Evolutionary conservation across 257 asterid species (phyloP).

Genomic region (Ajuga chamaepitys): DNA sequence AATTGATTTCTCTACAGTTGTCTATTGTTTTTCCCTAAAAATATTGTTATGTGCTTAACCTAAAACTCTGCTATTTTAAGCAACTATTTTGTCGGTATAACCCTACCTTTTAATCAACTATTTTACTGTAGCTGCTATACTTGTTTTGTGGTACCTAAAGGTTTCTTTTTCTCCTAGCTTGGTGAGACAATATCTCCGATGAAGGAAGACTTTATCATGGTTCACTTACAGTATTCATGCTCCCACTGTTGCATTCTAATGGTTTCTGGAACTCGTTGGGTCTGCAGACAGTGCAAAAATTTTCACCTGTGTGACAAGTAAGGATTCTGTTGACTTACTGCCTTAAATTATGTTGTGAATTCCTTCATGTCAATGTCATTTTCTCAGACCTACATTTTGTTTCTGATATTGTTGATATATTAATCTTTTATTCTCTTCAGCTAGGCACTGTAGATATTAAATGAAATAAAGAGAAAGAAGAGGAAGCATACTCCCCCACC

Average conservation of each 20-base stretch:
- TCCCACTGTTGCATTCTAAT: conserved; percentile 83
- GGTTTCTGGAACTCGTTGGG: conserved; percentile 91
- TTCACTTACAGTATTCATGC: conserved; percentile 89
- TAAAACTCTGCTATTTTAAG: neutral
- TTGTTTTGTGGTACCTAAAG: conserved; percentile 9
- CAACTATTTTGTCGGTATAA: neutral
- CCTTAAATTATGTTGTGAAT: neutral
- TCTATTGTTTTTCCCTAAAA: neutral
- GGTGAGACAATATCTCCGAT: conserved; percentile 90
- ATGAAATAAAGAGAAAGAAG: too few species aligned
- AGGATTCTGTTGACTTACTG: conserved; percentile 15
- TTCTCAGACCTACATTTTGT: neutral
- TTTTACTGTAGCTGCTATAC: neutral
- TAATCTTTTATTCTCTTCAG: neutral
- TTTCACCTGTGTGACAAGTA: conserved; percentile 90
- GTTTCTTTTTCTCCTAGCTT: conserved; percentile 49
- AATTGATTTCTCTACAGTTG: neutral
- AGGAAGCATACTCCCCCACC: too few species aligned
- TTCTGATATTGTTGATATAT: neutral
- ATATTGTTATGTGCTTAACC: neutral
- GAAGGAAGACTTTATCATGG: conserved; percentile 99
- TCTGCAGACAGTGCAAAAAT: conserved; percentile 75
- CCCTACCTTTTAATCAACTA: too few species aligned
- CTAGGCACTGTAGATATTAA: neutral
- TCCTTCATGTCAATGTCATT: neutral